These are phyloP conservation scores for Sarocladiaceae sp. DNA, from an alignment of 2,329 filamentous ascomycete species.

Conservation along the genomic window DNA sequence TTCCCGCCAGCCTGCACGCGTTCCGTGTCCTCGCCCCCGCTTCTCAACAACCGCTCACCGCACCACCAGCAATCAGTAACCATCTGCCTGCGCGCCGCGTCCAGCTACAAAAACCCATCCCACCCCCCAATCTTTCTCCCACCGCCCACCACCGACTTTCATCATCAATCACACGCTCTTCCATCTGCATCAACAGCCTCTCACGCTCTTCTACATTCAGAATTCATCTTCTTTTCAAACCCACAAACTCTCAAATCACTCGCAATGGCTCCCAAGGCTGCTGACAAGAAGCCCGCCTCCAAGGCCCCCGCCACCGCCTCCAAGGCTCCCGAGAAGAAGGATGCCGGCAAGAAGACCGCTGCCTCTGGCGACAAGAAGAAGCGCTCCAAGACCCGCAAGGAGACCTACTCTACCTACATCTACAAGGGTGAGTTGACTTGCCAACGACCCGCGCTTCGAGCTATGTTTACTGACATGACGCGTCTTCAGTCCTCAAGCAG, in stretches of 20 bases:
- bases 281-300: constrained; percentile 97
- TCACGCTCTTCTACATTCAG: constrained; percentile 12
- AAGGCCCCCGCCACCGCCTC: constrained; percentile 79
- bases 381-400: constrained; percentile 99
- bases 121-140: constrained; percentile 42
- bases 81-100: constrained; percentile 42
- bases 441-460: constrained; percentile 10
- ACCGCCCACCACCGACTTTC: constrained; percentile 38
- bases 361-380: constrained; percentile 99
- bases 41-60: constrained; percentile 6
- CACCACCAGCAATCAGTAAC: constrained; percentile 50
- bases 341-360: constrained; percentile 99
- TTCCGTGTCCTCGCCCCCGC: constrained; percentile 7
- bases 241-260: constrained; percentile 19
- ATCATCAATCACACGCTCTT: constrained; percentile 25
- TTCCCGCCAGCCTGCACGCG: constrained; percentile 3
- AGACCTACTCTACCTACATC: constrained; percentile 99
- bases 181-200: constrained; percentile 13
- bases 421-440: constrained; percentile 74
- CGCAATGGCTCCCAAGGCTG: constrained; percentile 96
- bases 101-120: constrained; percentile 55
- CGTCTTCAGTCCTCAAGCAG: constrained; percentile 85
- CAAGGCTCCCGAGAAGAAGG: constrained; percentile 88
- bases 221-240: constrained; percentile 13
- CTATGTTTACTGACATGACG: constrained; percentile 10